phyloP scores from a whole-genome alignment of 2,329 filamentous ascomycete genomes.

The Neobulgaria alba region DNA sequence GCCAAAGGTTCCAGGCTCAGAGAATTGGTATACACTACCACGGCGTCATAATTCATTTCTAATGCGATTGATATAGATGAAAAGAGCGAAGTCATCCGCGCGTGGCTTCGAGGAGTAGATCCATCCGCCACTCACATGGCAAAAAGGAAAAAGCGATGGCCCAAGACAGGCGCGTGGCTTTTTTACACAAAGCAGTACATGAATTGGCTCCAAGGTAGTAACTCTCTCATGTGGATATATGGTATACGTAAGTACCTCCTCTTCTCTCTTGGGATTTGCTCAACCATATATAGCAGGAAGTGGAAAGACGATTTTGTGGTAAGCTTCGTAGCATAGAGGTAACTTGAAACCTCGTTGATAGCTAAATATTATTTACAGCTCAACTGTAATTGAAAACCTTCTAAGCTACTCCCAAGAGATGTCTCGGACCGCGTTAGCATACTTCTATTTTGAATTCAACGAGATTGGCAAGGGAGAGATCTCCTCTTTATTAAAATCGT shows the following conservation, averaged over 20 bases:
- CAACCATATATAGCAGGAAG: background rate
- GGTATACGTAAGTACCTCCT: background rate
- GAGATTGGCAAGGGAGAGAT: constrained; percentile 29
- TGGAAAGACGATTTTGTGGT: background rate
- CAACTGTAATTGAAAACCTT: constrained; percentile 29
- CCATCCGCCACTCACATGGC: background rate
- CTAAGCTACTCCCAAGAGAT: constrained; percentile 11
- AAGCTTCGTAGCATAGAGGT: no score
- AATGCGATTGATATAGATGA: background rate
- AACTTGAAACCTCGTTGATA: no score
- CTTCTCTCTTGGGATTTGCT: background rate
- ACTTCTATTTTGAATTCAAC: constrained; percentile 35
- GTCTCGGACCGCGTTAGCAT: constrained; percentile 26
- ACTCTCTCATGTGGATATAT: background rate
- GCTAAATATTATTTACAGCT: constrained; percentile 5
- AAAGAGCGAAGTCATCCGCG: background rate
- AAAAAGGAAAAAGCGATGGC: background rate
- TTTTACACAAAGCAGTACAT: background rate
- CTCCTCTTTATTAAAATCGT: constrained; percentile 18
- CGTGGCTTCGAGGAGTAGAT: background rate
- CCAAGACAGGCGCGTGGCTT: background rate
- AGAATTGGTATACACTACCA: no score
- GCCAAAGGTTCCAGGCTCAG: constrained; percentile 9
- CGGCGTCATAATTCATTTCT: no score
- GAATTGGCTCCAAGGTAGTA: background rate